Percentiles rank a stretch among this genome's conserved stretches.
These are phyloP conservation scores for Peziza echinospora DNA, from an alignment of 495 filamentous ascomycete species.

Conservation along the genomic window DNA sequence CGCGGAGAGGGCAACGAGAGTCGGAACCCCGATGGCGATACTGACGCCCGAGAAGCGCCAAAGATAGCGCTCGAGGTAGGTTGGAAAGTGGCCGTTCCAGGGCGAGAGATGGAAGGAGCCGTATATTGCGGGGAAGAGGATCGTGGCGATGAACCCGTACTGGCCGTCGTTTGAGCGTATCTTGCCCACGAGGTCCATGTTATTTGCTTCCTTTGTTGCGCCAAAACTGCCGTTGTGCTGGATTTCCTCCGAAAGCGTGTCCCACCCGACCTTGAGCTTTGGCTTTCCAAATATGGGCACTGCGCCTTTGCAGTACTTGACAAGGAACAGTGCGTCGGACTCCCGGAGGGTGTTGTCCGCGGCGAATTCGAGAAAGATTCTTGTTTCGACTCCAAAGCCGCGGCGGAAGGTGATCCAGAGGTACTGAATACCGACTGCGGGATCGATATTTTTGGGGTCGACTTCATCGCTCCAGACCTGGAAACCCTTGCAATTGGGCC, in stretches of 20 bases:
- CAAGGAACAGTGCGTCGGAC: background rate
- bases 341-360: background rate
- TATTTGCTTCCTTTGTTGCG: background rate
- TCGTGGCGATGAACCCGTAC: background rate
- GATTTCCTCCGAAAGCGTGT: background rate
- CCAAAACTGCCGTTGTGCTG: background rate
- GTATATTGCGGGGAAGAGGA: conserved; percentile 1
- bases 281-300: background rate
- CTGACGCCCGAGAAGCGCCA: conserved; percentile 2
- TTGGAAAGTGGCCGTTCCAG: conserved; percentile 3
- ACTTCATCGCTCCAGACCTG: background rate
- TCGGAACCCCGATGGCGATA: background rate
- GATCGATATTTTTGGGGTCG: background rate
- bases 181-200: background rate
- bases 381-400: background rate
- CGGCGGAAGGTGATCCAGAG: background rate
- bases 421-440: background rate
- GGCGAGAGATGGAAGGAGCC: conserved; percentile 1
- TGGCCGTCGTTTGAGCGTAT: background rate
- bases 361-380: background rate
- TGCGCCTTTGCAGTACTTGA: background rate
- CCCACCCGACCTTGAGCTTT: background rate
- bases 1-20: background rate
- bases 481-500: too few relatives aligned
- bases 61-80: conserved; percentile 1